Evolutionary conservation across 768 basidiomycete species (phyloP).

Genomic region (Pholiota microspora): DNA sequence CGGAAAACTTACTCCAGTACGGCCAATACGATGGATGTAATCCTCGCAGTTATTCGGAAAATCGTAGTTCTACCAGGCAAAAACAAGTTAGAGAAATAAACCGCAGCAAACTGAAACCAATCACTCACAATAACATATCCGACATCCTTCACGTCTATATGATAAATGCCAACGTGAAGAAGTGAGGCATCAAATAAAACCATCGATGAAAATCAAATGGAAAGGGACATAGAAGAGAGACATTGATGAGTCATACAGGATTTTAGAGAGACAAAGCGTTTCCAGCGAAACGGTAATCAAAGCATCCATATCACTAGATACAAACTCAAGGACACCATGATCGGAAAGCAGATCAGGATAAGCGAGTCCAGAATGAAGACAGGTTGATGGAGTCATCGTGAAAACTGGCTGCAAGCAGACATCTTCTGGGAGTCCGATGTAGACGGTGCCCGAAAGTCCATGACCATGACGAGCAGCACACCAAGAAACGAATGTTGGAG

Average conservation of each 20-base stretch:
- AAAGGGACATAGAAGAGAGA: slow-evolving; percentile 31
- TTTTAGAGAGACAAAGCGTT: slow-evolving; percentile 48
- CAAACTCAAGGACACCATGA: slow-evolving; percentile 28
- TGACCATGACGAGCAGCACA: slow-evolving; percentile 53
- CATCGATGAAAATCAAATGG: slow-evolving; percentile 24
- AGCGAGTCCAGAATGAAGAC: slow-evolving; percentile 50
- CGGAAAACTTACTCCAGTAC: slow-evolving; percentile 72
- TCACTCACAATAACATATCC: slow-evolving; percentile 89
- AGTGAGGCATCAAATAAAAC: slow-evolving; percentile 18
- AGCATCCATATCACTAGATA: slow-evolving; percentile 27
- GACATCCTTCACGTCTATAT: slow-evolving; percentile 97
- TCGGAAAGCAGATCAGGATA: slow-evolving; percentile 33
- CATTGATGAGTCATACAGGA: slow-evolving; percentile 44
- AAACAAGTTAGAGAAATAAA: too few species aligned
- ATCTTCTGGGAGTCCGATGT: slow-evolving; percentile 32
- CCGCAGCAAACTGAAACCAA: slow-evolving; percentile 6
- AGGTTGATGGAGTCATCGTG: slow-evolving; percentile 50
- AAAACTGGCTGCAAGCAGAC: slow-evolving; percentile 38
- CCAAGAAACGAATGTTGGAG: slow-evolving; percentile 41
- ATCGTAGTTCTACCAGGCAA: slow-evolving; percentile 77
- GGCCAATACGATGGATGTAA: slow-evolving; percentile 98
- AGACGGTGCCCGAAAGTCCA: slow-evolving; percentile 43
- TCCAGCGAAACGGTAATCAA: slow-evolving; percentile 33
- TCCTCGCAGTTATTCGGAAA: slow-evolving; percentile 99
- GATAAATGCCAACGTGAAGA: slow-evolving; percentile 28